phyloP scores from a whole-genome alignment of 2,329 filamentous ascomycete genomes.

The Trichoderma endophyticum region DNA sequence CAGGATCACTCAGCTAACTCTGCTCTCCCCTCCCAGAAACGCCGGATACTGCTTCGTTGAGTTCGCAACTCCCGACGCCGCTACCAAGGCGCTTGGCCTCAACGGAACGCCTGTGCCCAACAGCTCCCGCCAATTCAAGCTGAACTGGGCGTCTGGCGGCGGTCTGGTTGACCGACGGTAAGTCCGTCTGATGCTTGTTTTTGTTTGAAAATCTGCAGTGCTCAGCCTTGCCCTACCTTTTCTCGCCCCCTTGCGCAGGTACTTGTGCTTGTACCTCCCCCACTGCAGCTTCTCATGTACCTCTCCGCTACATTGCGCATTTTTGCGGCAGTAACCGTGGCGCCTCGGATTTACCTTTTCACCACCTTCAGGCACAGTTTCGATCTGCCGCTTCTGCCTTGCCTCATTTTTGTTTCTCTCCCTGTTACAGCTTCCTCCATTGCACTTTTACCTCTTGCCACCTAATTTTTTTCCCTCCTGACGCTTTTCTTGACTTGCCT shows the following conservation, averaged over 20 bases:
- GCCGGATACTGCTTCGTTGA: constrained; percentile 99
- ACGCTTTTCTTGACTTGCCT: neutral
- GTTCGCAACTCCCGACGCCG: constrained; percentile 77
- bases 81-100: constrained; percentile 83
- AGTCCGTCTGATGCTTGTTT: constrained; percentile 28
- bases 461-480: neutral
- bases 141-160: constrained; percentile 98
- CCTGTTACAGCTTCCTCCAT: neutral
- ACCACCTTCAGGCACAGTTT: neutral
- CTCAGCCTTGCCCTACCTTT: neutral
- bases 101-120: constrained; percentile 91
- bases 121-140: constrained; percentile 92
- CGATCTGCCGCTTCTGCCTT: neutral
- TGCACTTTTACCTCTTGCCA: neutral
- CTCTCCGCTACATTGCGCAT: constrained; percentile 7
- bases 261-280: constrained; percentile 1
- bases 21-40: constrained; percentile 56
- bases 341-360: constrained; percentile 18
- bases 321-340: constrained; percentile 5
- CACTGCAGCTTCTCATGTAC: neutral
- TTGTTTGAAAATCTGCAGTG: neutral
- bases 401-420: neutral
- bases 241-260: neutral
- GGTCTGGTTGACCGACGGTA: constrained; percentile 91
- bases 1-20: neutral